Conservation (phyloP, 306 rosid species). For the Sechiopsis laciniata region DNA sequence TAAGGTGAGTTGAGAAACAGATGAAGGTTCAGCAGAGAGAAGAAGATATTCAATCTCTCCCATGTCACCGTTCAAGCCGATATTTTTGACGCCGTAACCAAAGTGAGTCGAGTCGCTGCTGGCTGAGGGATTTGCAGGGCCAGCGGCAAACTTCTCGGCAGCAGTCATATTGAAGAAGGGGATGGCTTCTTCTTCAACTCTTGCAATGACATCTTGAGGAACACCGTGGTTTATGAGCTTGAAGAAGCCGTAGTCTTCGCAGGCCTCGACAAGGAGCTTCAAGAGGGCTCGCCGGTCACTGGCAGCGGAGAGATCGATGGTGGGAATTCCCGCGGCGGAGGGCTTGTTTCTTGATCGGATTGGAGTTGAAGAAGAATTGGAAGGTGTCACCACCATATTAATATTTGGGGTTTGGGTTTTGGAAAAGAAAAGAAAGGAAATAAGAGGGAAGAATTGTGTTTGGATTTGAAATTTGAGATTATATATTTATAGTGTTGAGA, state of each 20-base stretch:
- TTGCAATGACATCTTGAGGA: neutral
- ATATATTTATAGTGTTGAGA: neutral
- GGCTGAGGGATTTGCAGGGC: neutral
- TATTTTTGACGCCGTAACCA: neutral
- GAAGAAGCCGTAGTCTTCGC: constrained; percentile 11
- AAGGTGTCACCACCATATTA: neutral
- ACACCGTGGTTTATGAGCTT: constrained; percentile 16
- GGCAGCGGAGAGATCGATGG: neutral
- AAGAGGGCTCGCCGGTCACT: neutral
- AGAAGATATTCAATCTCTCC: constrained; percentile 15
- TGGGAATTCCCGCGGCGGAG: neutral
- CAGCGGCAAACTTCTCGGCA: neutral
- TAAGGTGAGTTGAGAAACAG: neutral
- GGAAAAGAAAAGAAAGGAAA: neutral
- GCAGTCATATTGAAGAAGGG: neutral
- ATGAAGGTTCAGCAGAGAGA: neutral
- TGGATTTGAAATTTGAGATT: neutral
- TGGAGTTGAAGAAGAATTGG: neutral
- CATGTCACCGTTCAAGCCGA: neutral
- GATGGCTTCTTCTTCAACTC: neutral
- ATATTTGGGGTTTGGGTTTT: neutral
- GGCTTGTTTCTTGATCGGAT: neutral
- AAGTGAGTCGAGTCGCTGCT: neutral
- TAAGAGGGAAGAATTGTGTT: neutral
- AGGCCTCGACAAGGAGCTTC: neutral